Evolutionary conservation across 768 basidiomycete species (phyloP).

Genomic region (Lactifluus volemus): DNA sequence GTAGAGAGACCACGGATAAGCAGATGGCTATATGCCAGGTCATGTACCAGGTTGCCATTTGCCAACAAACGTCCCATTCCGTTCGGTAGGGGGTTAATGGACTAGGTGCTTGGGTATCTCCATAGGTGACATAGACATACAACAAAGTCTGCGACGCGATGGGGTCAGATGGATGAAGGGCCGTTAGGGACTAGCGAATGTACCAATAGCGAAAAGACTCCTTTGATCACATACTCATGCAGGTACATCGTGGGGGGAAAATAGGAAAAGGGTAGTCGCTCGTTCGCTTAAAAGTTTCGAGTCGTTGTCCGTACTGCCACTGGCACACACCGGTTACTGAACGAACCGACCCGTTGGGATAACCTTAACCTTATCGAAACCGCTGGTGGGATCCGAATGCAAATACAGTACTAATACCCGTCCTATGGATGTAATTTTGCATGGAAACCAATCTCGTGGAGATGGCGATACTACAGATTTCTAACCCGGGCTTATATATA

Average conservation of each 20-base stretch:
- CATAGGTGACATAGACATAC: not conserved
- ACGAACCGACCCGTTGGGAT: too few relatives aligned
- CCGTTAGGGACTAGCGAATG: not conserved
- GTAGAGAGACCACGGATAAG: conserved; percentile 7
- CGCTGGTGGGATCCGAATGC: too few relatives aligned
- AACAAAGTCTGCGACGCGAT: not conserved
- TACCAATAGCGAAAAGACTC: conserved; percentile 1
- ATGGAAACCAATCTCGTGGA: too few relatives aligned
- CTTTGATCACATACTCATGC: not conserved
- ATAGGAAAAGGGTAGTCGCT: too few relatives aligned
- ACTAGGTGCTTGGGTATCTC: not conserved
- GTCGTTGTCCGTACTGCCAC: too few relatives aligned
- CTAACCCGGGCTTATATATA: too few relatives aligned
- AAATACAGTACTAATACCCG: too few relatives aligned
- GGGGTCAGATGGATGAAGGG: not conserved
- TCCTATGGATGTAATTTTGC: too few relatives aligned
- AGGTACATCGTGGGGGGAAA: not conserved
- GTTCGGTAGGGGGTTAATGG: not conserved
- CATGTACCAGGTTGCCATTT: conserved; percentile 12
- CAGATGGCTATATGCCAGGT: conserved; percentile 7
- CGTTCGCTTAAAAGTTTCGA: too few relatives aligned
- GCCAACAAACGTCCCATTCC: conserved; percentile 14
- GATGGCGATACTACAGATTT: too few relatives aligned
- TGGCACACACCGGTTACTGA: too few relatives aligned
- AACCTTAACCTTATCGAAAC: too few relatives aligned